Evolutionary conservation across 2,329 filamentous ascomycete genomes (phyloP).

Genomic region (Magnaporthales sp.): DNA sequence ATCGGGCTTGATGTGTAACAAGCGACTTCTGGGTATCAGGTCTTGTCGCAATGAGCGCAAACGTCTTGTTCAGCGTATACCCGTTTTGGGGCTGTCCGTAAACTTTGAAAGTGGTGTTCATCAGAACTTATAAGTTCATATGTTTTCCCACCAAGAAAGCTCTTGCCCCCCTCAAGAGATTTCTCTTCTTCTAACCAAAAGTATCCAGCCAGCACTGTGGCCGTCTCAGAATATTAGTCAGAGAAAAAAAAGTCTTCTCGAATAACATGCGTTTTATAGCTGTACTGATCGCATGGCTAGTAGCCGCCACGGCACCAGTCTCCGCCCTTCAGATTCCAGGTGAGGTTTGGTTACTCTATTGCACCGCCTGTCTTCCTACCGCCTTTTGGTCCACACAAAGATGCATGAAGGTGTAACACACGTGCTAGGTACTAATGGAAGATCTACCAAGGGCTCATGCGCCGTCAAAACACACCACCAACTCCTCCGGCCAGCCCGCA

Average conservation of each 20-base stretch:
- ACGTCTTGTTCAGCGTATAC: not conserved
- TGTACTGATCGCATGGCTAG: not conserved
- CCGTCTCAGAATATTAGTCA: not conserved
- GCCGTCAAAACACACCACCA: not conserved
- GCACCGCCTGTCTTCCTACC: not conserved
- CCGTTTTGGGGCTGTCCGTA: not conserved
- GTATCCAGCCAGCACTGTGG: not conserved
- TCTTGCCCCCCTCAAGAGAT: too few relatives aligned
- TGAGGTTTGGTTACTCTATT: not conserved
- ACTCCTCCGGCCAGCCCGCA: not conserved
- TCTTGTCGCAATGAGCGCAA: not conserved
- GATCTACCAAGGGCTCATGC: not conserved
- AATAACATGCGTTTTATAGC: not conserved
- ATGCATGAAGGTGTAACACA: too few relatives aligned
- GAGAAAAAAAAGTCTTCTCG: not conserved
- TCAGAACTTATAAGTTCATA: not conserved
- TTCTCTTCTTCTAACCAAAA: not conserved
- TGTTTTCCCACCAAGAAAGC: not conserved
- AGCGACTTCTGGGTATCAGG: not conserved
- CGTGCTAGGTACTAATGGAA: not conserved
- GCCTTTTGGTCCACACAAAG: not conserved
- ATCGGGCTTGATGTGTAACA: not conserved
- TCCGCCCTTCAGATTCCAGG: not conserved
- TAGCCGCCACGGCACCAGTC: not conserved
- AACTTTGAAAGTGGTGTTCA: not conserved